phyloP scores from a whole-genome alignment of 148 eudicot species.

The Arctostaphylos glauca region DNA sequence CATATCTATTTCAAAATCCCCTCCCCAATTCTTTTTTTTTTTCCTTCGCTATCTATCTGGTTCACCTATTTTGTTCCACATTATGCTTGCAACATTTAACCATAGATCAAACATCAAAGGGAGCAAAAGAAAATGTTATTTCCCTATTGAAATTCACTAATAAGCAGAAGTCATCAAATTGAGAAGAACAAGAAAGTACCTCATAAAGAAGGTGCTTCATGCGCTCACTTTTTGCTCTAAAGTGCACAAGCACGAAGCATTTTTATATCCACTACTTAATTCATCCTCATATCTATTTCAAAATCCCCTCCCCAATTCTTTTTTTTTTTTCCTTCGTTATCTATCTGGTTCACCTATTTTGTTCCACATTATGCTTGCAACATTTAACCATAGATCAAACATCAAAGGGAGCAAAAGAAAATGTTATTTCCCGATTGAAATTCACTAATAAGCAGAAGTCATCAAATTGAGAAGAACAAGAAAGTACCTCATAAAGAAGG shows the following conservation, averaged over 20 bases:
- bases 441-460: neutral
- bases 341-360: neutral
- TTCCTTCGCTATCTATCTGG: neutral
- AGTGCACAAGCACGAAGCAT: neutral
- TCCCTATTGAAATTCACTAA: neutral
- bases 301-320: neutral
- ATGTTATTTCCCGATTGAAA: neutral
- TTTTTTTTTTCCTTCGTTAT: neutral
- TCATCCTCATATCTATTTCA: neutral
- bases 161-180: neutral
- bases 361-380: neutral
- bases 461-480: neutral
- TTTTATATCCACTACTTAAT: neutral
- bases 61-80: neutral
- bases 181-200: conserved; percentile 38
- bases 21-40: neutral
- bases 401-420: neutral
- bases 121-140: neutral
- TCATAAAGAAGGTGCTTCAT: conserved; percentile 92
- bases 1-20: too few species aligned
- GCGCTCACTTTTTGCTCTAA: conserved; percentile 34
- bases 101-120: neutral
- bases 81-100: neutral
- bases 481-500: conserved; percentile 82
- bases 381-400: neutral